These are phyloP conservation scores for Kwoniella europaea DNA, from an alignment of 768 basidiomycete genomes.

Conservation along the genomic window DNA sequence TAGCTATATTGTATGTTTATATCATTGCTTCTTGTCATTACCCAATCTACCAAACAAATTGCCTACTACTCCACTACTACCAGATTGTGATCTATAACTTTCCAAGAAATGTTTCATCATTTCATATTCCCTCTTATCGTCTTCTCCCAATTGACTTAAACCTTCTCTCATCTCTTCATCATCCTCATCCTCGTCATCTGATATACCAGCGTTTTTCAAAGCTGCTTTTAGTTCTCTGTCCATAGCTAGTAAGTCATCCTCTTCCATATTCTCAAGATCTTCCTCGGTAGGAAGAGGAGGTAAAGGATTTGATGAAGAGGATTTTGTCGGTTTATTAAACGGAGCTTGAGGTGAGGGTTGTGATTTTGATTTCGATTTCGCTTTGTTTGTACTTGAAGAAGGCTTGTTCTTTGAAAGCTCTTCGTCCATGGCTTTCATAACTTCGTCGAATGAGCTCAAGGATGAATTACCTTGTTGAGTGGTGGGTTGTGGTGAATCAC, in stretches of 20 bases:
- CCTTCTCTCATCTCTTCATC: conserved; percentile 58
- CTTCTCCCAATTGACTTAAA: conserved; percentile 38
- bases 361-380: conserved; percentile 23
- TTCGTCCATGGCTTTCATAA: conserved; percentile 93
- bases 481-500: background rate
- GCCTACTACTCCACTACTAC: conserved; percentile 86
- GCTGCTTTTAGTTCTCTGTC: conserved; percentile 76
- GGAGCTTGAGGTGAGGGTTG: conserved; percentile 59
- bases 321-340: conserved; percentile 56
- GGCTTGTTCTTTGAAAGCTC: conserved; percentile 64
- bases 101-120: conserved; percentile 96
- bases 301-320: conserved; percentile 25
- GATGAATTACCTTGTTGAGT: conserved; percentile 62
- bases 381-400: conserved; percentile 22
- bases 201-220: conserved; percentile 62
- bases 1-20: background rate
- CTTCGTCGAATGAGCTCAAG: conserved; percentile 89
- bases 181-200: conserved; percentile 63
- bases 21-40: conserved; percentile 60
- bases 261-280: conserved; percentile 66
- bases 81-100: conserved; percentile 90
- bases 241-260: conserved; percentile 76
- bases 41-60: conserved; percentile 82
- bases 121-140: conserved; percentile 70
- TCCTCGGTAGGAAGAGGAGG: conserved; percentile 57